Evolutionary conservation across 2,329 filamentous ascomycete species (phyloP).

Genomic region (Raffaelea ambrosiae): DNA sequence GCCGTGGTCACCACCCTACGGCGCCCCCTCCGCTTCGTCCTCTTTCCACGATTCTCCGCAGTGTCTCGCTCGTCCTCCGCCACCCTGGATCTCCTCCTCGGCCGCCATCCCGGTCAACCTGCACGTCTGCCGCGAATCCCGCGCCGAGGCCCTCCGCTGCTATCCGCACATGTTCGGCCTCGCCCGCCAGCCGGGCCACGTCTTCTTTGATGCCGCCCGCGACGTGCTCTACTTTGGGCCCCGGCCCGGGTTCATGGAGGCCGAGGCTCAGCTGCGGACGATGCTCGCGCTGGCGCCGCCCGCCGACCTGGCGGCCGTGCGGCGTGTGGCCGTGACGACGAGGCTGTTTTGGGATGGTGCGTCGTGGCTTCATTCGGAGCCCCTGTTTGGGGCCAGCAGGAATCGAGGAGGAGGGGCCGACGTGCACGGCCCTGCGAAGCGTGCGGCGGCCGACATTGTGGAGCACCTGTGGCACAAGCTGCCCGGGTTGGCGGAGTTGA

Average conservation of each 20-base stretch:
- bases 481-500: slow-evolving; percentile 30
- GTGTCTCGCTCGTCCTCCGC: slow-evolving; percentile 2
- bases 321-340: slow-evolving; percentile 36
- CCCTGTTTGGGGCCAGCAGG: too few relatives aligned
- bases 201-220: slow-evolving; percentile 30
- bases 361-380: too few relatives aligned
- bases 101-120: slow-evolving; percentile 33
- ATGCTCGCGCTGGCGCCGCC: slow-evolving; percentile 33
- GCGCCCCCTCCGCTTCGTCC: too few relatives aligned
- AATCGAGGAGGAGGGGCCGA: too few relatives aligned
- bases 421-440: neutral
- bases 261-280: slow-evolving; percentile 35
- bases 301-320: slow-evolving; percentile 30
- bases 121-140: slow-evolving; percentile 37
- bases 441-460: slow-evolving; percentile 30
- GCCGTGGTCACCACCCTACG: too few relatives aligned
- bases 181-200: slow-evolving; percentile 28
- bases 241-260: slow-evolving; percentile 34
- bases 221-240: slow-evolving; percentile 42
- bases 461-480: slow-evolving; percentile 28
- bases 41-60: too few relatives aligned
- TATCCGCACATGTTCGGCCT: slow-evolving; percentile 34
- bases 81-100: slow-evolving; percentile 30
- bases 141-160: slow-evolving; percentile 30
- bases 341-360: slow-evolving; percentile 24